These are phyloP conservation scores for Malus asiatica DNA, from an alignment of 306 rosid species.

Conservation along the genomic window DNA sequence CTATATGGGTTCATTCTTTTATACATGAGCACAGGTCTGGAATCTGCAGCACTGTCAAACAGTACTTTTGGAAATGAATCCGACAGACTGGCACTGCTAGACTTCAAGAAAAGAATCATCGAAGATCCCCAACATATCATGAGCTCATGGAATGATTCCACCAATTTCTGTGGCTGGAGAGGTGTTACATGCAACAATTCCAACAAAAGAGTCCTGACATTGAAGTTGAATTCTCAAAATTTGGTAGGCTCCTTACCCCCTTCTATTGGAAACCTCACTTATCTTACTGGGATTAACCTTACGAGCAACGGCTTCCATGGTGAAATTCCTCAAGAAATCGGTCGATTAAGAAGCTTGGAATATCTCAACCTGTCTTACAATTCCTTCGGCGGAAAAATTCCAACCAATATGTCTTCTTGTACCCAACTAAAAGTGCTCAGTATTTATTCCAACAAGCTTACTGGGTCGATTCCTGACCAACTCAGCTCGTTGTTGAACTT, in stretches of 20 bases:
- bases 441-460: too few relatives aligned
- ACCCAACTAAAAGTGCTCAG: too few relatives aligned
- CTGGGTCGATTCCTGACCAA: neutral
- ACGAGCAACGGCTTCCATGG: too few relatives aligned
- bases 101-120: conserved; percentile 20
- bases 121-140: conserved; percentile 23
- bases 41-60: neutral
- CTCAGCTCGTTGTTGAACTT: conserved; percentile 6
- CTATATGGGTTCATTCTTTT: neutral
- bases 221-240: conserved; percentile 15
- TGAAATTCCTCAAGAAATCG: too few relatives aligned
- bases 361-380: too few relatives aligned
- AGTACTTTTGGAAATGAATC: conserved; percentile 8
- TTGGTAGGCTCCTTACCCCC: neutral
- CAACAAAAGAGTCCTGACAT: conserved; percentile 12
- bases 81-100: conserved; percentile 23
- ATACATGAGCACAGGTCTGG: neutral
- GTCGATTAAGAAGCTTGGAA: too few relatives aligned
- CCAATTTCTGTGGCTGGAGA: conserved; percentile 23
- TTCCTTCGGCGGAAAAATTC: too few relatives aligned
- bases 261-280: neutral
- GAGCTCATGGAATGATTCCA: conserved; percentile 41
- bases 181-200: conserved; percentile 29
- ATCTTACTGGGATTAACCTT: too few relatives aligned
- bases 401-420: too few relatives aligned